Evolutionary conservation across 306 rosid species (phyloP), one percentile per base, ranked within the genome.

Genomic region (Cyamopsis tetragonoloba): DNA sequence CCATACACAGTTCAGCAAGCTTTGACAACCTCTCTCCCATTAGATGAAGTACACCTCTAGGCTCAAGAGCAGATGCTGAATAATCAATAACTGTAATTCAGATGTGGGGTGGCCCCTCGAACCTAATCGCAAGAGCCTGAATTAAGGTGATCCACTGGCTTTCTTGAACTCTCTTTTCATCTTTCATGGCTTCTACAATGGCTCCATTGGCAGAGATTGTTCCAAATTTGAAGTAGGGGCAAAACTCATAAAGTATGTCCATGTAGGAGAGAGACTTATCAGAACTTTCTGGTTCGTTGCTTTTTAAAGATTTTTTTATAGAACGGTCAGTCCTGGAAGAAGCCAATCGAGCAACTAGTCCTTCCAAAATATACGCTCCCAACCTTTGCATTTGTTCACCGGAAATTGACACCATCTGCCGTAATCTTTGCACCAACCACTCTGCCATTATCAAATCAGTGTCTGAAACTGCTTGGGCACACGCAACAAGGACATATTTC

Each of bases 161-260:
- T 49, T 93, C 96, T 65, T 86, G 90, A 51, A 79, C 79, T 67
- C 79, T 50, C 46, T 81, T 70, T 56, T 84, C 89, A n/a, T 83
- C 79, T 68, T 84, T 87, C 93, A 89, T 84, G 62, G 96, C 96
- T 73, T 89, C 93, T 23, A 91, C 96, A 53, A 89, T 89, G 31
- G 93, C 96, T 58, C 93, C 93, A 58, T 86, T 89, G 6, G 93
- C 96, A 38, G 93, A 82, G 89, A 87, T 84, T 82, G 86, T 84
- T 1, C 91, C 96, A 2, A 89, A 89, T 65, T 89, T 89, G 80
- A 89, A 84, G 72, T 83, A 83, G 2, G 93, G 96, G 48, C 93
- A 86, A 43, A 81, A 87, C 77, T 89, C 92, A 24, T 79, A 77
- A 5, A 89, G 87, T 68, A 86, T 66, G 71, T 89, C 85, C 90